phyloP scores from a whole-genome alignment of 306 rosid species.

The Quillaja saponaria region DNA sequence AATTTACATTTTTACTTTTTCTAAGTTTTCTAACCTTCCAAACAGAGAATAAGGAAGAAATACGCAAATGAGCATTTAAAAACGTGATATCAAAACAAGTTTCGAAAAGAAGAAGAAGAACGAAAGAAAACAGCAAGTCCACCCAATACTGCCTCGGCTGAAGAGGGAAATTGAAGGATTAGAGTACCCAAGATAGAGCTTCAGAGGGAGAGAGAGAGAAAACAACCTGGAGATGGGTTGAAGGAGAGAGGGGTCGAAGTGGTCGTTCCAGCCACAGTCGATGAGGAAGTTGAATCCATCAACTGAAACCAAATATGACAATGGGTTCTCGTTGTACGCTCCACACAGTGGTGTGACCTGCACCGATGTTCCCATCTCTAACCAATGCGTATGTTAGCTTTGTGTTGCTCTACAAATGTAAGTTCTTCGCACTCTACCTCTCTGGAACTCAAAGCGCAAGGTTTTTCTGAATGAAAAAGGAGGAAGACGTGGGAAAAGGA shows the following conservation, averaged over 20 bases:
- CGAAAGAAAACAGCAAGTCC: too few relatives aligned
- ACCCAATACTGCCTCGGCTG: too few relatives aligned
- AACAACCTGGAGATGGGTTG: slow-evolving; percentile 80
- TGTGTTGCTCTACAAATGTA: too few relatives aligned
- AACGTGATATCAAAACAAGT: too few relatives aligned
- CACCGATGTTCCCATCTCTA: slow-evolving; percentile 85
- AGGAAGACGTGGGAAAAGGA: too few relatives aligned
- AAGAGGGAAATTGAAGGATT: too few relatives aligned
- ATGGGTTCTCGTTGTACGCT: slow-evolving; percentile 89
- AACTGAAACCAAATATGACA: slow-evolving; percentile 83
- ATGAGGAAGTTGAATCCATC: slow-evolving; percentile 86
- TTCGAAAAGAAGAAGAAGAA: too few relatives aligned
- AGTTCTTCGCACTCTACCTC: not conserved
- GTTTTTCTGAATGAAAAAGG: not conserved
- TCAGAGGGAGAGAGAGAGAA: slow-evolving; percentile 17
- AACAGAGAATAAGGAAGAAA: too few relatives aligned
- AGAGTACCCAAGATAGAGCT: too few relatives aligned
- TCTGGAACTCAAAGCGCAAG: slow-evolving; percentile 3
- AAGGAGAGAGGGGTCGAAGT: slow-evolving; percentile 82
- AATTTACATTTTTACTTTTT: too few relatives aligned
- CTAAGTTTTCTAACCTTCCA: too few relatives aligned
- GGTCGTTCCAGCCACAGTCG: slow-evolving; percentile 98
- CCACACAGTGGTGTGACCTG: slow-evolving; percentile 86
- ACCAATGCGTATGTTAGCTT: not conserved
- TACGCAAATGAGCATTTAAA: too few relatives aligned